phyloP scores from a whole-genome alignment of 73 alveolate genomes.

The Symbiodinium natans region DNA sequence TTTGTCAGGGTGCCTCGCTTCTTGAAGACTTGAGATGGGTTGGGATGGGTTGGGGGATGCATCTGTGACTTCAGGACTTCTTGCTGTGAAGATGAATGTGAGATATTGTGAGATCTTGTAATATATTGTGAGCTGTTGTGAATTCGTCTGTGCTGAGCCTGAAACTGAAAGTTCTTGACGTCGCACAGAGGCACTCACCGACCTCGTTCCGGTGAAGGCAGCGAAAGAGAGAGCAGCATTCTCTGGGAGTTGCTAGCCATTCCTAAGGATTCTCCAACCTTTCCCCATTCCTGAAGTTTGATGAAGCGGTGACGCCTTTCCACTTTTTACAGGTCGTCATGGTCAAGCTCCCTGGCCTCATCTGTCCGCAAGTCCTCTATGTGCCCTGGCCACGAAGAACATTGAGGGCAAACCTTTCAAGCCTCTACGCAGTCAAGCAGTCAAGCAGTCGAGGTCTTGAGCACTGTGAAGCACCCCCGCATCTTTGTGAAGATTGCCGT shows the following conservation, averaged over 20 bases:
- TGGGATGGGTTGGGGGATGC: no score
- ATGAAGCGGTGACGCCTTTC: no score
- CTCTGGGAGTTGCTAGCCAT: neutral
- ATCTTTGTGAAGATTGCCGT: conserved; percentile 76
- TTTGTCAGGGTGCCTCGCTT: no score
- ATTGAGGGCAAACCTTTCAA: neutral
- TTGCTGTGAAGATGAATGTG: no score
- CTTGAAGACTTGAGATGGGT: no score
- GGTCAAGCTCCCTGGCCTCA: conserved; percentile 84
- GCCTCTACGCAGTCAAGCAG: neutral
- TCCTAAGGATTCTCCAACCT: neutral
- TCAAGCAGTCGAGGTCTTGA: conserved; percentile 21
- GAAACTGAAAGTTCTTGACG: no score
- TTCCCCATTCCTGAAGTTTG: no score
- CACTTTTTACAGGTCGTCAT: conserved; percentile 43
- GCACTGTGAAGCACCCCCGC: conserved; percentile 43
- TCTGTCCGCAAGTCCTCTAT: conserved; percentile 57
- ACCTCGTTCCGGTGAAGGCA: conserved; percentile 6
- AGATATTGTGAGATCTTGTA: no score
- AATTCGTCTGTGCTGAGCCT: no score
- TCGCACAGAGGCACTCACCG: neutral
- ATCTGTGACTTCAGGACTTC: no score
- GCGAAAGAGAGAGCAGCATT: neutral
- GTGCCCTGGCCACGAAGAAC: conserved; percentile 17
- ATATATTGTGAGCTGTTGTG: no score